Evolutionary conservation across 1,139 yeast species (phyloP).

Genomic region (Scheffersomyces cryptocercus): DNA sequence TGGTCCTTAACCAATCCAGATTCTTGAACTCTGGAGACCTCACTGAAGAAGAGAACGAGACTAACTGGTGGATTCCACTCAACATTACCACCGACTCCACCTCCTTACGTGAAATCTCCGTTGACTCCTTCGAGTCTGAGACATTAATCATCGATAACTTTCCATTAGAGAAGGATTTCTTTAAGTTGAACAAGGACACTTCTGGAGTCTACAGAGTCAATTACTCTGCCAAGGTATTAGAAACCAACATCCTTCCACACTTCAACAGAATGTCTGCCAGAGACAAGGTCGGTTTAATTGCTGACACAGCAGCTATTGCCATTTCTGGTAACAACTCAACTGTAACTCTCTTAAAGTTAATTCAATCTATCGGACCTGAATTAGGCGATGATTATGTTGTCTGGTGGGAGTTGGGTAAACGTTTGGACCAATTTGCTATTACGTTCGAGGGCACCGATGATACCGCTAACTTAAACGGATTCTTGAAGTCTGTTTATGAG

Average conservation of each 20-base stretch:
- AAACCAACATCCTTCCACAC: slow-evolving; percentile 42
- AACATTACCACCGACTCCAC: slow-evolving; percentile 27
- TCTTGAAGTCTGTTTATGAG: slow-evolving; percentile 42
- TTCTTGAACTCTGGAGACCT: slow-evolving; percentile 81
- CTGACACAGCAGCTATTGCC: slow-evolving; percentile 63
- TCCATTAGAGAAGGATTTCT: slow-evolving; percentile 30
- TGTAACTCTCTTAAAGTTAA: slow-evolving; percentile 44
- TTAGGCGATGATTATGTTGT: slow-evolving; percentile 55
- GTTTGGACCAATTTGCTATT: slow-evolving; percentile 42
- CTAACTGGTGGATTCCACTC: slow-evolving; percentile 79
- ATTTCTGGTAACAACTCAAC: slow-evolving; percentile 57
- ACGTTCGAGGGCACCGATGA: slow-evolving; percentile 46
- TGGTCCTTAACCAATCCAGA: slow-evolving; percentile 68
- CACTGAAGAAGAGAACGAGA: slow-evolving; percentile 49
- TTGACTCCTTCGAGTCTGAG: slow-evolving; percentile 32
- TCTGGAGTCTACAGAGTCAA: slow-evolving; percentile 68
- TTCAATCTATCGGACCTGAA: slow-evolving; percentile 46
- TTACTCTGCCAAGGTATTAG: slow-evolving; percentile 53
- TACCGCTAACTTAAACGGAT: slow-evolving; percentile 37
- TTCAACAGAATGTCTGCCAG: slow-evolving; percentile 49
- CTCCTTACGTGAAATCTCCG: slow-evolving; percentile 19
- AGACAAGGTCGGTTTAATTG: slow-evolving; percentile 68
- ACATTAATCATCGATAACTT: slow-evolving; percentile 23
- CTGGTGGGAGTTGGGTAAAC: slow-evolving; percentile 60
- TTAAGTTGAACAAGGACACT: slow-evolving; percentile 64